Conservation (phyloP, 2,329 filamentous ascomycete genomes). For the Penicillium sp. region DNA sequence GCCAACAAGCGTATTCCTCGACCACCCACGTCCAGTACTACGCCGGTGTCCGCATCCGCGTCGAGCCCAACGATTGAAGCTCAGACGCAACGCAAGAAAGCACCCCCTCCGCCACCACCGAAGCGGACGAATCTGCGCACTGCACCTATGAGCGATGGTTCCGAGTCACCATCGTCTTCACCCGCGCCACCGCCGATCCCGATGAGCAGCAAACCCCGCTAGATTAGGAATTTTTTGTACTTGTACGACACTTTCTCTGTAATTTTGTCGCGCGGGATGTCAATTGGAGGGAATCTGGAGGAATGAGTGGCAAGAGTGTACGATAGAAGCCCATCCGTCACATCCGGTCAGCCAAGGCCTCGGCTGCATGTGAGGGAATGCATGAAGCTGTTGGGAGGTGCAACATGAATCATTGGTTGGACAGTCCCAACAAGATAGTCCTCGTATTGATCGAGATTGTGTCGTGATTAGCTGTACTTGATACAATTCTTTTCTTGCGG, state of each 20-base stretch:
- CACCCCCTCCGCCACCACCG: constrained; percentile 52
- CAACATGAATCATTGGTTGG: constrained; percentile 9
- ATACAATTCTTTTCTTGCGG: too few species aligned
- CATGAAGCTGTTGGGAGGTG: constrained; percentile 15
- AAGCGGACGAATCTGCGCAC: constrained; percentile 50
- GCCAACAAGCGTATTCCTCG: constrained; percentile 25
- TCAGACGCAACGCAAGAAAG: constrained; percentile 40
- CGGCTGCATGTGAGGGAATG: constrained; percentile 22
- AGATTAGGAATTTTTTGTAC: constrained; percentile 22
- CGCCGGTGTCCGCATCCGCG: constrained; percentile 23
- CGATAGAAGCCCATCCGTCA: too few species aligned
- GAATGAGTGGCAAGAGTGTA: too few species aligned
- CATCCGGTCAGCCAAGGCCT: constrained; percentile 10
- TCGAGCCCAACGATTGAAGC: constrained; percentile 22
- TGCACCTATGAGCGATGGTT: constrained; percentile 26
- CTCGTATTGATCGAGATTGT: too few species aligned
- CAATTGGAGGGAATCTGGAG: too few species aligned
- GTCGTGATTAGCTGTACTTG: too few species aligned
- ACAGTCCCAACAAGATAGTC: constrained; percentile 11
- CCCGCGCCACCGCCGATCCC: constrained; percentile 54
- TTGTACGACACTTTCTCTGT: constrained; percentile 3
- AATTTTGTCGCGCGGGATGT: too few species aligned
- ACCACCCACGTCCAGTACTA: constrained; percentile 17
- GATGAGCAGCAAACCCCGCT: constrained; percentile 51
- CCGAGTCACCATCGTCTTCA: constrained; percentile 22